Conservation (phyloP, 345 rosid species). For the Limnanthes douglasii region DNA sequence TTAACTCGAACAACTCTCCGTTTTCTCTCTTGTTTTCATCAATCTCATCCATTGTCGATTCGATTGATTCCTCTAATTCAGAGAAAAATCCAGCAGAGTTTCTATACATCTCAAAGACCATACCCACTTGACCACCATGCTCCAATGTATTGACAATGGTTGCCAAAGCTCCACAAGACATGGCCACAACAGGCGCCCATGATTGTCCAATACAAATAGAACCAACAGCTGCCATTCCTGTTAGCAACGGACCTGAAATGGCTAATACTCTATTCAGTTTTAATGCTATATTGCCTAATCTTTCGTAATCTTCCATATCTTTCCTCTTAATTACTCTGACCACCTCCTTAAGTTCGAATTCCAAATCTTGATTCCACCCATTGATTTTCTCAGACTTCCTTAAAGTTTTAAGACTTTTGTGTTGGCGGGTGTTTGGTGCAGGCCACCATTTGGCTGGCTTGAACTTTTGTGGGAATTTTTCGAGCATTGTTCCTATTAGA, state of each 20-base stretch:
- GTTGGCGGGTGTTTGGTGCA: neutral
- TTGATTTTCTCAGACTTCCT: too few relatives aligned
- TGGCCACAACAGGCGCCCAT: conserved; percentile 9
- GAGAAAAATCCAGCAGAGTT: conserved; percentile 19
- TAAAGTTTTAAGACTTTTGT: neutral
- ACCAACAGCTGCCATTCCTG: conserved; percentile 16
- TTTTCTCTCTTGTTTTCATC: conserved; percentile 10
- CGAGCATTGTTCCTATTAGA: conserved; percentile 19
- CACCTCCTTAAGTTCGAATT: conserved; percentile 26
- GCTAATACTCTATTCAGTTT: conserved; percentile 18
- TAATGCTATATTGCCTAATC: conserved; percentile 19
- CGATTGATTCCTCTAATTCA: conserved; percentile 14
- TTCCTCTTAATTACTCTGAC: conserved; percentile 20
- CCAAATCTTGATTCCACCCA: conserved; percentile 18
- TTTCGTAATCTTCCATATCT: conserved; percentile 28
- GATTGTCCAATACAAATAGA: conserved; percentile 14
- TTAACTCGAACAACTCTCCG: conserved; percentile 17
- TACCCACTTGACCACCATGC: conserved; percentile 25
- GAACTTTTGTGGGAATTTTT: conserved; percentile 14
- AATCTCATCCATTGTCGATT: conserved; percentile 2
- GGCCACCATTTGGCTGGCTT: conserved; percentile 30
- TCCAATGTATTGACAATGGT: conserved; percentile 16
- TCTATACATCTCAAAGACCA: conserved; percentile 26
- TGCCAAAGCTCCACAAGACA: conserved; percentile 12
- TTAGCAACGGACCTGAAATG: conserved; percentile 14